Base-by-base conservation (phyloP, 2,329 filamentous ascomycete genomes). In the Colletotrichum falcatum region DNA sequence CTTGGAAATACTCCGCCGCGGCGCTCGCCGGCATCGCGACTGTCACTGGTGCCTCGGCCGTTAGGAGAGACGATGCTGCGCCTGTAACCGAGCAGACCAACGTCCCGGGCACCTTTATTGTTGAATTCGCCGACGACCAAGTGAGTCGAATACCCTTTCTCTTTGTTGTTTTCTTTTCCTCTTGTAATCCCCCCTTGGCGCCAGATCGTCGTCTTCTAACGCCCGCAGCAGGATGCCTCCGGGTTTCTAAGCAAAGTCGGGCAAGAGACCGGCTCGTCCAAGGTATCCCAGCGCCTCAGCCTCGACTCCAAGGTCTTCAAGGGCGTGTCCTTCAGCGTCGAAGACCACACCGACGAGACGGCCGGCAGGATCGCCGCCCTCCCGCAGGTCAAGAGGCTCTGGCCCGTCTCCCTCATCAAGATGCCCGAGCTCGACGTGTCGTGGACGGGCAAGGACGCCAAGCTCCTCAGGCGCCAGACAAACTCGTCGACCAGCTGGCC, bases 61-160 rank as follows among this genome's bases (percentile, higher is more conserved):
- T 14, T 9, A n/a, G 54, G 64, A 58, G 37, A 20, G 53, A 49
- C 12, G 56, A 58, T 4, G 16, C 46, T 9, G 44, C 37, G 4
- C 68, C 68, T 14, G 26, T 81, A 1, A 44, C 70, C 0, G 69
- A 70, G 39, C 39, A 65, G 37, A 61, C 39, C 0, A n/a, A 42
- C n/a, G 74, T 88, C n/a, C 80, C 83, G 0, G 85, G 86, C 18
- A 83, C 83, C 16, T 88, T 84, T 76, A 85, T 88, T 71, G 82
- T 88, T 65, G 86, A 88, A 71, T 84, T 88, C 49, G 82, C 86
- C 42, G 83, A 86, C 37, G 80, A 80, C 20, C 79, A 85, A 74
- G 86, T 87, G 76, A 72, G 81, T 48, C 14, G 46, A 28, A 28
- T 35, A 26, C 56, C 2, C 35, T 54, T 26, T n/a, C n/a, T n/a